A percentile compares a stretch with the other conserved stretches of the same genome.
phyloP scores from a whole-genome alignment of 2,329 filamentous ascomycete genomes.

The Plenodomus lindquistii region DNA sequence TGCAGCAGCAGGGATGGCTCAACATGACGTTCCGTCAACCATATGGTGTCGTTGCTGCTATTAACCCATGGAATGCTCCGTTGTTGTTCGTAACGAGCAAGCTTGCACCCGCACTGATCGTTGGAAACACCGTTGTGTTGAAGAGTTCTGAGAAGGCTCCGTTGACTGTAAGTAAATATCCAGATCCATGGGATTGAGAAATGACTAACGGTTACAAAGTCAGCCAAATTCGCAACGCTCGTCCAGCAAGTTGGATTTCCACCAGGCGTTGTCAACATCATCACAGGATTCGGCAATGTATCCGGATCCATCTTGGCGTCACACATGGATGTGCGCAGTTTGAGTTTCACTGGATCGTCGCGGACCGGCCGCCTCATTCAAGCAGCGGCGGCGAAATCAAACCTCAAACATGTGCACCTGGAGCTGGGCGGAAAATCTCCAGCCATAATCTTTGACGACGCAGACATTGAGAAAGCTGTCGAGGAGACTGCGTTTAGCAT shows the following conservation, averaged over 20 bases:
- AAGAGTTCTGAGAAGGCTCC: conserved; percentile 51
- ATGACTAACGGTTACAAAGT: conserved; percentile 65
- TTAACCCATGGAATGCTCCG: conserved; percentile 64
- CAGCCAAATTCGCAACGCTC: conserved; percentile 79
- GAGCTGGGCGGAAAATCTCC: conserved; percentile 89
- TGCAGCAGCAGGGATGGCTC: conserved; percentile 36
- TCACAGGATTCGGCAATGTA: conserved; percentile 77
- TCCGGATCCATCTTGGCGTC: conserved; percentile 79
- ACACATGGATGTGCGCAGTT: conserved; percentile 78
- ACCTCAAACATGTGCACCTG: conserved; percentile 84
- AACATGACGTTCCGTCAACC: conserved; percentile 80
- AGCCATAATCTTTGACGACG: conserved; percentile 78
- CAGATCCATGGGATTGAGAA: conserved; percentile 35
- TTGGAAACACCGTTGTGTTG: conserved; percentile 39
- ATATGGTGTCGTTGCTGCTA: conserved; percentile 76
- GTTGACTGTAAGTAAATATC: conserved; percentile 70
- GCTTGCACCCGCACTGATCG: conserved; percentile 36
- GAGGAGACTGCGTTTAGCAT: conserved; percentile 55
- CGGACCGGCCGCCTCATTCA: conserved; percentile 87
- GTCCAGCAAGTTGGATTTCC: conserved; percentile 80
- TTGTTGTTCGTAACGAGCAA: conserved; percentile 33
- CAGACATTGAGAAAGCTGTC: conserved; percentile 75
- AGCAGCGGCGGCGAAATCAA: conserved; percentile 69
- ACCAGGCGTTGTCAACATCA: conserved; percentile 77
- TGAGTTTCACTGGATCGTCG: conserved; percentile 83